Evolutionary conservation across 257 asterid species (phyloP).

Genomic region (Jacaranda mimosifolia): DNA sequence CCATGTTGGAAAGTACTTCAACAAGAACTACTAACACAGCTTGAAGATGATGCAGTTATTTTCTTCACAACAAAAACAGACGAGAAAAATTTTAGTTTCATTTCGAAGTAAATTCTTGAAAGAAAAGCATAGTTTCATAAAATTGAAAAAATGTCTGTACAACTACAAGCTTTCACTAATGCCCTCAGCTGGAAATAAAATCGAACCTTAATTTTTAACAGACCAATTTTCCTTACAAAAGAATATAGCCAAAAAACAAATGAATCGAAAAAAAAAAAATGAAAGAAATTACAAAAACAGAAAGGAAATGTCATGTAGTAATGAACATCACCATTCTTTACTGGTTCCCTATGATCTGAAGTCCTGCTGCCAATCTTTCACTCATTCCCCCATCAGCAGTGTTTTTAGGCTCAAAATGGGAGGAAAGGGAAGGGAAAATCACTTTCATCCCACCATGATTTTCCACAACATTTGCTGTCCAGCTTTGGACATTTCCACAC

Average conservation of each 20-base stretch:
- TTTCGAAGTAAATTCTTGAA: not conserved
- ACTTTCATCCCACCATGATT: slow-evolving; percentile 9
- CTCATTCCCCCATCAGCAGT: slow-evolving; percentile 5
- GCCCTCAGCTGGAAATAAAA: slow-evolving; percentile 25
- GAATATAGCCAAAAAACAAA: slow-evolving; percentile 44
- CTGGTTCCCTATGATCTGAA: slow-evolving; percentile 20
- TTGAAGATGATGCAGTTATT: not conserved
- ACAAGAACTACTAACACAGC: not conserved
- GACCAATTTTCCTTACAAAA: slow-evolving; percentile 49
- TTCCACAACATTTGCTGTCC: slow-evolving; percentile 7
- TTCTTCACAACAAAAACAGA: not conserved
- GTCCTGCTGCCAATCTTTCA: not conserved
- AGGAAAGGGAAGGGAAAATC: not conserved
- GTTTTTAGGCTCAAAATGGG: slow-evolving; percentile 9
- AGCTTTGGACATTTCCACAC: slow-evolving; percentile 22
- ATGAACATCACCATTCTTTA: slow-evolving; percentile 35
- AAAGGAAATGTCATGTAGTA: slow-evolving; percentile 30
- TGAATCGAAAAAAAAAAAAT: slow-evolving; percentile 37
- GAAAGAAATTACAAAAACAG: slow-evolving; percentile 22
- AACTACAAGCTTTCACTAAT: not conserved
- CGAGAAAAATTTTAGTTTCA: not conserved
- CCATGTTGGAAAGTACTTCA: slow-evolving; percentile 15
- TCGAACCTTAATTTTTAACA: not conserved
- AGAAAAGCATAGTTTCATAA: not conserved
- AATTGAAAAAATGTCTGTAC: too few relatives aligned